A percentile compares a stretch with the other conserved stretches of the same genome.
Evolutionary conservation across 257 asterid species (phyloP).

Genomic region (Solanum gracilifrons): DNA sequence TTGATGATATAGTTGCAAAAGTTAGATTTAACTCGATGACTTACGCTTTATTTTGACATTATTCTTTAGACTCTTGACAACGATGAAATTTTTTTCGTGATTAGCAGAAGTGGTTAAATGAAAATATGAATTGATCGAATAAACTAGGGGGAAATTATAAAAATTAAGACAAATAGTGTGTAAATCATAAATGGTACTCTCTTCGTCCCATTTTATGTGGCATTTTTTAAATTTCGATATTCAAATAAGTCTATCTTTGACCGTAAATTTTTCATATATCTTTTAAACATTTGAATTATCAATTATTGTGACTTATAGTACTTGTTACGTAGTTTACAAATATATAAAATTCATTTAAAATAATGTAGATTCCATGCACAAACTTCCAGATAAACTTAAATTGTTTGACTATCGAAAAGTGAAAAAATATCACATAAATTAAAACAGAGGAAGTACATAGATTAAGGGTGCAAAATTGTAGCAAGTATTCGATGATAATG

Average conservation of each 20-base stretch:
- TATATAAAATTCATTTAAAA: no score
- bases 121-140: neutral
- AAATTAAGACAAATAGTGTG: neutral
- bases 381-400: accelerated
- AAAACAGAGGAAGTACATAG: accelerated
- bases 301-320: no score
- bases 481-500: neutral
- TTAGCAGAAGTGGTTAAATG: neutral
- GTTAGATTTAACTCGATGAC: neutral
- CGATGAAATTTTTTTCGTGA: neutral
- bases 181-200: neutral
- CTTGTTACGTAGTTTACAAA: no score
- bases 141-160: neutral
- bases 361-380: no score
- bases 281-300: no score
- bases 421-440: no score
- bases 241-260: no score
- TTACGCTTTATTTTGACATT: neutral
- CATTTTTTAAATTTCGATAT: no score
- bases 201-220: no score
- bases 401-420: no score
- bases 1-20: neutral
- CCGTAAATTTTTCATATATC: accelerated
- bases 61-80: neutral
- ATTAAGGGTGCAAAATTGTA: neutral